Base-by-base conservation (phyloP, 495 filamentous ascomycete genomes). In the Aspergillus heteromorphus region DNA sequence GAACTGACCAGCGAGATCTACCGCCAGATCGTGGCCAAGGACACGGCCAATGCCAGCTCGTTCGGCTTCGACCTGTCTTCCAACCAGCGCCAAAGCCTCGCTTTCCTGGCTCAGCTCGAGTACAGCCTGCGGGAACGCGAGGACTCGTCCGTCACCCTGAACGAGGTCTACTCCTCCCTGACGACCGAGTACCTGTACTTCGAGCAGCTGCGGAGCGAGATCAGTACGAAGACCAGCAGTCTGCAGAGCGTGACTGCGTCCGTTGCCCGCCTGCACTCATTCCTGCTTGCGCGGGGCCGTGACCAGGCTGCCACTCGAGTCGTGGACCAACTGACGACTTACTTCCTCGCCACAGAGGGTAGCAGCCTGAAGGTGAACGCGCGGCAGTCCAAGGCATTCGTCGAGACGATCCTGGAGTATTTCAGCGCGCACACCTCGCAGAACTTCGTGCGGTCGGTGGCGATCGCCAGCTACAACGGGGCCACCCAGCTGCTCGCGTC, bases 71-170 rank as follows among this genome's bases (percentile, higher is more conserved):
- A 70, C 31, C 38, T 71, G 20, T 60, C 65, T 4, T 56, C 65
- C 1, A 62, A 65, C 54, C 58, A 64, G 40, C 69, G 67, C 19
- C 65, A 69, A 36, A 72, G 65, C 42, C 63, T 73, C 10, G 55
- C 67, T 8, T 73, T 73, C 62, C 57, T 73, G 36, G 69, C 71
- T 17, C 65, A 73, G 54, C 58, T 73, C 16, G 67, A 72, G 57
- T 68, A 71, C 45, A 66, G 69, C 41, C 56, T 72, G 16, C 64
- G 47, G 21, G 42, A 61, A 48, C 59, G 60, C 10, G 62, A 61
- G 19, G 56, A 62, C 25, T 45, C 56, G 10, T 66, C 59, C 14
- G 17, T 64, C 14, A 69, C 65, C 8, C 38, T 73, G 48, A 69
- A 67, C 25, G 71, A 73, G 51, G 66, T 73, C 31, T 62, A 68